These are phyloP conservation scores for Sclerotinia minor DNA, from an alignment of 2,329 filamentous ascomycete genomes.

Conservation along the genomic window DNA sequence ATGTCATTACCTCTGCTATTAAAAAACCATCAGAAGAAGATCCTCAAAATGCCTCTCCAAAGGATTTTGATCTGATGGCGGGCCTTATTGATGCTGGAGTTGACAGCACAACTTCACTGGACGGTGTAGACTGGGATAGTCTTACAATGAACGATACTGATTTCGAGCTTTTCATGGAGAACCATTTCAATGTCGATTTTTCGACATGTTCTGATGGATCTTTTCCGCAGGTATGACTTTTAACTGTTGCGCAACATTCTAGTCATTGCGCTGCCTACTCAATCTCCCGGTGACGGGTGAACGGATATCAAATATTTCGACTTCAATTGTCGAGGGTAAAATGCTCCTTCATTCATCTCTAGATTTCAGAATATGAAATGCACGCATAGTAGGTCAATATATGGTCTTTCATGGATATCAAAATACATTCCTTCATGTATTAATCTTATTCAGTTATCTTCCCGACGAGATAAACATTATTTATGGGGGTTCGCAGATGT, in stretches of 20 bases:
- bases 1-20: slow-evolving; percentile 39
- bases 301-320: not conserved
- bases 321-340: not conserved
- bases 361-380: not conserved
- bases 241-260: not conserved
- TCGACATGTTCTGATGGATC: slow-evolving; percentile 20
- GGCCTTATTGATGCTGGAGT: slow-evolving; percentile 22
- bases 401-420: not conserved
- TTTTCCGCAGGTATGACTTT: not conserved
- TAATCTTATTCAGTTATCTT: slow-evolving; percentile 12
- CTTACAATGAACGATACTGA: slow-evolving; percentile 22
- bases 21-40: slow-evolving; percentile 10
- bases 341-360: not conserved
- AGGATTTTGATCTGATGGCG: slow-evolving; percentile 32
- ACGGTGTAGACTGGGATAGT: slow-evolving; percentile 26
- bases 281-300: not conserved
- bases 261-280: not conserved
- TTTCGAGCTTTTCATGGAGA: slow-evolving; percentile 25
- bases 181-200: slow-evolving; percentile 19
- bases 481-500: slow-evolving; percentile 17
- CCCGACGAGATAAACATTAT: slow-evolving; percentile 9
- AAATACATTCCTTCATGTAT: not conserved
- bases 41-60: slow-evolving; percentile 26
- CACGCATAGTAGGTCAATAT: not conserved
- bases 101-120: not conserved